Percentiles rank a stretch among this genome's conserved stretches.
Evolutionary conservation across 345 rosid species (phyloP).

Genomic region (Physaria fendleri): DNA sequence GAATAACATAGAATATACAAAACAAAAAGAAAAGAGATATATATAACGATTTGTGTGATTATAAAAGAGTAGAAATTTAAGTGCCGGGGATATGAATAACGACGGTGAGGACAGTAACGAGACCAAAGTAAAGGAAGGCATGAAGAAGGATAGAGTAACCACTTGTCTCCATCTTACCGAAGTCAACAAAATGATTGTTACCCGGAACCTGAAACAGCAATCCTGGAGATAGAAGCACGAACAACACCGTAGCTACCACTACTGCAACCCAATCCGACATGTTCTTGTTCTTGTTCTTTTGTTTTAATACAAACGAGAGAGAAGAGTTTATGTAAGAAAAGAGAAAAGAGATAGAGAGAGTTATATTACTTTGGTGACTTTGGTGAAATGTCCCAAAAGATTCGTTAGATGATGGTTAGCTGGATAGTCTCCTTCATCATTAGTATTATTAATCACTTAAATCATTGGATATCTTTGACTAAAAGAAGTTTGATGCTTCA

Average conservation of each 20-base stretch:
- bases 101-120: conserved; percentile 10
- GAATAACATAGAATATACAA: background rate
- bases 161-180: conserved; percentile 25
- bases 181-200: conserved; percentile 10
- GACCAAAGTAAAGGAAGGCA: conserved; percentile 19
- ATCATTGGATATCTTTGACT: conserved; percentile 1
- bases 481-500: background rate
- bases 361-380: background rate
- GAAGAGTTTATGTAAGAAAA: too few relatives aligned
- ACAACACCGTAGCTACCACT: conserved; percentile 11
- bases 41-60: too few relatives aligned
- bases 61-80: background rate
- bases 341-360: background rate
- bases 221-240: conserved; percentile 18
- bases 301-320: too few relatives aligned
- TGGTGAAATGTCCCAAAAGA: conserved; percentile 14
- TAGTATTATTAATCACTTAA: too few relatives aligned
- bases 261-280: conserved; percentile 1
- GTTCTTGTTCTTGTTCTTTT: too few relatives aligned
- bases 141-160: conserved; percentile 12
- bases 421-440: conserved; percentile 1
- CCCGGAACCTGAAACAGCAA: conserved; percentile 25
- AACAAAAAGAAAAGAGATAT: too few relatives aligned
- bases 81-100: conserved; percentile 9
- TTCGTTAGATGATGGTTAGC: conserved; percentile 24